Conservation (phyloP, 164 flowering plant genomes). For the Vitis vinifera region ASM3070453v1 NC_081817.1:2662501-2663000, state of each 20-base stretch:
- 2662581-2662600: constrained; percentile 77
- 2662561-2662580: constrained; percentile 74
- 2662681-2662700: constrained; percentile 90
- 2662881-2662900: constrained; percentile 80
- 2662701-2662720: constrained; percentile 93
- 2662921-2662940: constrained; percentile 93
- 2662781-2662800: constrained; percentile 82
- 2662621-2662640: constrained; percentile 71
- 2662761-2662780: constrained; percentile 90
- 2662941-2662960: constrained; percentile 91
- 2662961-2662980: constrained; percentile 86
- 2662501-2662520: constrained; percentile 54
- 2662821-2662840: constrained; percentile 95
- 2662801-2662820: constrained; percentile 93
- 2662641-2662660: constrained; percentile 85
- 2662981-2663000: constrained; percentile 76
- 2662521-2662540: constrained; percentile 77
- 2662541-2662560: constrained; percentile 76
- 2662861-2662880: constrained; percentile 58
- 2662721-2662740: constrained; percentile 93
- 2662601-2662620: constrained; percentile 75
- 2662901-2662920: constrained; percentile 83
- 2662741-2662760: constrained; percentile 96
- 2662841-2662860: constrained; percentile 38
- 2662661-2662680: constrained; percentile 54